A percentile compares a stretch with the other conserved stretches of the same genome.
Conservation (phyloP, 768 basidiomycete genomes). For the Mycena polygramma region DNA sequence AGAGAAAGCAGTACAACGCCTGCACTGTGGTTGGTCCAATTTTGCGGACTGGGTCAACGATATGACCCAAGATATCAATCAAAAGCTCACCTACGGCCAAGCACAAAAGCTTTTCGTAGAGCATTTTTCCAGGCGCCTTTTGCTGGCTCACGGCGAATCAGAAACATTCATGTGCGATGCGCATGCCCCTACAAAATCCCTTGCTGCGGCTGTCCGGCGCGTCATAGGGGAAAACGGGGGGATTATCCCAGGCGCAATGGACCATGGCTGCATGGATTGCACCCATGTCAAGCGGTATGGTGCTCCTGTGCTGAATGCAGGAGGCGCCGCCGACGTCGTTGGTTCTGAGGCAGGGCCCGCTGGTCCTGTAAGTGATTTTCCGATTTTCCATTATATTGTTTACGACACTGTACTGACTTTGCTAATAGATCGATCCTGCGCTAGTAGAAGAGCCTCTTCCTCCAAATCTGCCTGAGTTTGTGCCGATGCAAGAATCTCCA, state of each 20-base stretch:
- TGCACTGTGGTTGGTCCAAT: conserved; percentile 46
- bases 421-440: neutral
- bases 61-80: neutral
- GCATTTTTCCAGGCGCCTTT: conserved; percentile 36
- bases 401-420: neutral
- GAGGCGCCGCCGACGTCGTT: conserved; percentile 4
- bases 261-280: conserved; percentile 25
- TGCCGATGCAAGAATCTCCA: neutral
- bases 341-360: conserved; percentile 34
- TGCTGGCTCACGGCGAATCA: conserved; percentile 41
- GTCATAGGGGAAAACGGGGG: conserved; percentile 40
- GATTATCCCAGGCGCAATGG: neutral
- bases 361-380: neutral
- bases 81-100: conserved; percentile 39
- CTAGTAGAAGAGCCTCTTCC: conserved; percentile 4
- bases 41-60: conserved; percentile 46
- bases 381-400: no score
- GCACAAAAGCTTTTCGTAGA: conserved; percentile 36
- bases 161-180: conserved; percentile 25
- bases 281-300: conserved; percentile 24
- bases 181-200: conserved; percentile 30
- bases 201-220: conserved; percentile 27
- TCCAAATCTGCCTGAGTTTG: neutral
- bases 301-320: neutral
- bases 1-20: conserved; percentile 40